phyloP scores from a whole-genome alignment of 306 rosid species.

The Quercus mongolica region DNA sequence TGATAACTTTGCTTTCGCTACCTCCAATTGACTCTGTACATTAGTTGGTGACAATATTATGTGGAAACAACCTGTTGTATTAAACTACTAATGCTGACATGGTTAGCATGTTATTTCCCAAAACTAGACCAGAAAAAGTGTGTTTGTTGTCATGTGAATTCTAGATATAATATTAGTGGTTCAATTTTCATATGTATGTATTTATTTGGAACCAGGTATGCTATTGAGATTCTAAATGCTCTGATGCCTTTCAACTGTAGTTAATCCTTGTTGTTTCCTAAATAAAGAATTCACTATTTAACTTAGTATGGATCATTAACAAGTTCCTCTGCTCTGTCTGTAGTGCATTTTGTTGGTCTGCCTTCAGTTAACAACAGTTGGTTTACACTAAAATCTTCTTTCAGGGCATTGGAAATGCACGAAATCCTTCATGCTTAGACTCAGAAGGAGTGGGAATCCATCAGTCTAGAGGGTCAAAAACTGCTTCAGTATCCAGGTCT shows the following conservation, averaged over 20 bases:
- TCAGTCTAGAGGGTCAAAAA: slow-evolving; percentile 45
- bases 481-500: slow-evolving; percentile 55
- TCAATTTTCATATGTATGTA: not conserved
- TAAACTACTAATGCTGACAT: not conserved
- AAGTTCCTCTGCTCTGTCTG: not conserved
- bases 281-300: not conserved
- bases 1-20: too few species aligned
- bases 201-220: not conserved
- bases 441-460: slow-evolving; percentile 38
- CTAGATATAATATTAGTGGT: not conserved
- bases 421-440: slow-evolving; percentile 41
- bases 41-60: not conserved
- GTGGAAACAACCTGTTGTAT: not conserved
- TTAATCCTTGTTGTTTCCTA: not conserved
- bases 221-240: not conserved
- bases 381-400: slow-evolving; percentile 26
- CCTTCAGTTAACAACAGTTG: not conserved
- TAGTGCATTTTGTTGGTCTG: not conserved
- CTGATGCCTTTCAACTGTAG: not conserved
- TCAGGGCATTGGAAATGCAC: slow-evolving; percentile 50
- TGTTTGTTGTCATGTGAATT: not conserved
- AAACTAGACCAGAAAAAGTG: not conserved
- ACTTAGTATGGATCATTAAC: not conserved
- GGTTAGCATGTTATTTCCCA: not conserved
- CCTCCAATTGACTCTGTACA: not conserved